Percentiles rank a stretch among this genome's conserved stretches.
These are phyloP conservation scores for Tephrocybe sp. DNA, from an alignment of 768 basidiomycete species.

Conservation along the genomic window DNA sequence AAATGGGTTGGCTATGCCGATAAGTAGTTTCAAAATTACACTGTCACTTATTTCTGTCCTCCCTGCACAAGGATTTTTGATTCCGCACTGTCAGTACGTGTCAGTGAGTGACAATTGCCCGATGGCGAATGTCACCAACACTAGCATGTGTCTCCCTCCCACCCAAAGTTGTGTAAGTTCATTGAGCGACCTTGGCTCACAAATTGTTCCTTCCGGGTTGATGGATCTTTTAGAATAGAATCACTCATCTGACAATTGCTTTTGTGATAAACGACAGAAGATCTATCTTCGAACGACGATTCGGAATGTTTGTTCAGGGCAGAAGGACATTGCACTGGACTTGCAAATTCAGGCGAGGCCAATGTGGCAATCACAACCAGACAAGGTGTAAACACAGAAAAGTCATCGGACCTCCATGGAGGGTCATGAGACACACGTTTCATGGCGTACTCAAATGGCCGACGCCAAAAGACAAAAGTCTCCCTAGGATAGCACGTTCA, in stretches of 20 bases:
- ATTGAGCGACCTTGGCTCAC: no score
- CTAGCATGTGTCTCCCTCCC: no score
- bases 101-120: no score
- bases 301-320: neutral
- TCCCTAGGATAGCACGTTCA: constrained; percentile 22
- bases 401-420: constrained; percentile 11
- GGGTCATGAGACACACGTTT: constrained; percentile 16
- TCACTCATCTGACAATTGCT: no score
- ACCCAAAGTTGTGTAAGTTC: no score
- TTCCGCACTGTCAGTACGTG: no score
- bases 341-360: neutral
- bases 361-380: neutral
- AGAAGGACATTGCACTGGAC: neutral
- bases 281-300: neutral
- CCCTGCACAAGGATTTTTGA: no score
- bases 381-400: constrained; percentile 1
- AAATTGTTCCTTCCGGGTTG: no score
- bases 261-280: neutral
- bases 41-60: no score
- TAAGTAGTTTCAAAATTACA: no score
- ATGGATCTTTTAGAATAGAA: no score
- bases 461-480: constrained; percentile 17
- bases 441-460: constrained; percentile 10
- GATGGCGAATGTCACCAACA: neutral
- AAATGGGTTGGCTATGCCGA: no score